Percentiles rank a stretch among this genome's conserved stretches.
These are phyloP conservation scores for Arctium minus DNA, from an alignment of 129 eudicot species.

Conservation along the genomic window DNA sequence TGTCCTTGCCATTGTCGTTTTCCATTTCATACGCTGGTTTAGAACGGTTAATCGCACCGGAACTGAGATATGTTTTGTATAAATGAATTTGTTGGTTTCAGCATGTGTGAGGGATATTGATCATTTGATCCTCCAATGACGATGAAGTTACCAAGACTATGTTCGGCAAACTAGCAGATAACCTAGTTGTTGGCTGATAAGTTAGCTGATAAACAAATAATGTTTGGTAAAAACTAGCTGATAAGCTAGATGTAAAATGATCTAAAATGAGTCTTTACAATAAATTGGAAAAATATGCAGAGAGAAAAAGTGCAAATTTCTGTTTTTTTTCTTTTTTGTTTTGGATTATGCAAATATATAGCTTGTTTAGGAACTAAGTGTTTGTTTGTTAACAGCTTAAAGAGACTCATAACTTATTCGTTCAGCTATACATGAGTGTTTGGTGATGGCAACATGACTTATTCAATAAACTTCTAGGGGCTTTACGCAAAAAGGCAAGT, in stretches of 20 bases:
- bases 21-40: conserved; percentile 22
- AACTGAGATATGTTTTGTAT: background rate
- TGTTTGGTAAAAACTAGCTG: background rate
- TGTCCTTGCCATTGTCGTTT: conserved; percentile 39
- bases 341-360: too few species aligned
- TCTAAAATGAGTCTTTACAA: background rate
- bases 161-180: too few species aligned
- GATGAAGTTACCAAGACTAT: background rate
- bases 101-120: background rate
- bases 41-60: conserved; percentile 20
- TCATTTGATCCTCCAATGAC: conserved; percentile 4
- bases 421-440: too few species aligned
- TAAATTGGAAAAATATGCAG: background rate
- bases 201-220: background rate
- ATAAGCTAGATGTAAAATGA: background rate
- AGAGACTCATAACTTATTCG: too few species aligned
- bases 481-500: too few species aligned
- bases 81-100: conserved; percentile 1
- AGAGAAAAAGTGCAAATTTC: too few species aligned
- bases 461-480: too few species aligned
- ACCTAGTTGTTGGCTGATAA: background rate
- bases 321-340: too few species aligned
- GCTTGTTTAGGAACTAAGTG: too few species aligned
- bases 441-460: too few species aligned
- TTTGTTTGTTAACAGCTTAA: too few species aligned